These are phyloP conservation scores for Aureobasidium pullulans DNA, from an alignment of 2,329 filamentous ascomycete species.

Conservation along the genomic window DNA sequence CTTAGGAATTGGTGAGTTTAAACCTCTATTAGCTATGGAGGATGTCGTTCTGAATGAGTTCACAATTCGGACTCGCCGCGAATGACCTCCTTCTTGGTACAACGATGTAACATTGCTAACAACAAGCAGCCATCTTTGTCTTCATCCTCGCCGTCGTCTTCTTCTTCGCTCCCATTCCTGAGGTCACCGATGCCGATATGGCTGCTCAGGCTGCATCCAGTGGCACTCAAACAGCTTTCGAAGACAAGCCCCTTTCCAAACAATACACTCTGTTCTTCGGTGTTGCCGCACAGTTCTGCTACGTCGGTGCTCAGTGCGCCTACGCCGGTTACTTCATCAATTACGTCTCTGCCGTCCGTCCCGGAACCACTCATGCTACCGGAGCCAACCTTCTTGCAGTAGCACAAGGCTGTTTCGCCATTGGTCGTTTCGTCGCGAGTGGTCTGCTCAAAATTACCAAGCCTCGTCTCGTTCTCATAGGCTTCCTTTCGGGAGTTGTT, in stretches of 20 bases:
- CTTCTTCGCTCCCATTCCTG: conserved; percentile 47
- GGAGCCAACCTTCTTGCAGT: conserved; percentile 65
- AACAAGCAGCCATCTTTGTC: conserved; percentile 48
- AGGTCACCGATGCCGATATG: conserved; percentile 58
- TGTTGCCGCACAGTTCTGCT: conserved; percentile 69
- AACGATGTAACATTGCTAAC: too few species aligned
- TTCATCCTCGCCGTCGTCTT: conserved; percentile 51
- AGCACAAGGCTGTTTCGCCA: conserved; percentile 57
- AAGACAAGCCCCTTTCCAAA: conserved; percentile 46
- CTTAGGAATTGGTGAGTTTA: conserved; percentile 25
- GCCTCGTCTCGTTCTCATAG: conserved; percentile 62
- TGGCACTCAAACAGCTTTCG: conserved; percentile 22
- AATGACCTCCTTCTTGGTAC: too few species aligned
- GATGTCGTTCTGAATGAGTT: too few species aligned
- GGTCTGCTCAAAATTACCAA: conserved; percentile 59
- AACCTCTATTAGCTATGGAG: too few species aligned
- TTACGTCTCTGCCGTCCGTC: conserved; percentile 56
- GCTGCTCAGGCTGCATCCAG: conserved; percentile 37
- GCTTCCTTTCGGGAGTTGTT: conserved; percentile 53
- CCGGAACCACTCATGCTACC: conserved; percentile 45
- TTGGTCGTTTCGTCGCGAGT: conserved; percentile 63
- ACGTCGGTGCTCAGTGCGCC: conserved; percentile 64
- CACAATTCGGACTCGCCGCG: too few species aligned
- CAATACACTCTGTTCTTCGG: conserved; percentile 71
- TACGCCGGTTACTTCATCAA: conserved; percentile 39